Evolutionary conservation across 305 asterid species (phyloP).

Genomic region (Fraxinus dipetala): DNA sequence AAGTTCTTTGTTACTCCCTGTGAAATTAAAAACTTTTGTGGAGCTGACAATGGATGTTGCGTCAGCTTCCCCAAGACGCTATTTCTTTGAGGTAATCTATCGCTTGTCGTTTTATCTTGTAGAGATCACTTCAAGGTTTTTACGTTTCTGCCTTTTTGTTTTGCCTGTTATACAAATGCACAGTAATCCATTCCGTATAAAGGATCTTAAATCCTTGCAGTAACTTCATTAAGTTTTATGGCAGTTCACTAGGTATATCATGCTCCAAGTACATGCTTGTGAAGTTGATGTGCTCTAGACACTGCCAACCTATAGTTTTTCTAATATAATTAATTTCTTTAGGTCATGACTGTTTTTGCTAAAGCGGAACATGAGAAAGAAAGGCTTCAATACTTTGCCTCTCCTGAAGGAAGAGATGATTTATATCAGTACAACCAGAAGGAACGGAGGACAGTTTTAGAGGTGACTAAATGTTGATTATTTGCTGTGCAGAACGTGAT

Average conservation of each 20-base stretch:
- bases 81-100: slow-evolving; percentile 80
- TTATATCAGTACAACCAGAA: slow-evolving; percentile 84
- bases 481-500: slow-evolving; percentile 4
- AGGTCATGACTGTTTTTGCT: slow-evolving; percentile 90
- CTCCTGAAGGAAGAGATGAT: slow-evolving; percentile 97
- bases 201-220: background rate
- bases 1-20: slow-evolving; percentile 39
- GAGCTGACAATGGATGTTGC: slow-evolving; percentile 85
- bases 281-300: background rate
- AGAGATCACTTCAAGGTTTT: slow-evolving; percentile 9
- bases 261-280: background rate
- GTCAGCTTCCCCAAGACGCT: slow-evolving; percentile 85
- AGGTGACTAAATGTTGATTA: slow-evolving; percentile 45
- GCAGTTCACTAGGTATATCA: background rate
- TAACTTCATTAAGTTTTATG: background rate
- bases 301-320: background rate
- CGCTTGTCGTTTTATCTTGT: background rate
- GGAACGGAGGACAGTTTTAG: slow-evolving; percentile 87
- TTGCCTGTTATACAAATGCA: background rate
- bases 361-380: slow-evolving; percentile 86
- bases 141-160: background rate
- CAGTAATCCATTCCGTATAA: background rate
- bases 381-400: slow-evolving; percentile 80
- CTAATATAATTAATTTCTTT: slow-evolving; percentile 23
- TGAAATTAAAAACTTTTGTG: slow-evolving; percentile 69